Percentiles rank a stretch among this genome's conserved stretches.
These are phyloP conservation scores for Sporopachydermia cereana DNA, from an alignment of 1,139 yeast genomes.

Conservation along the genomic window DNA sequence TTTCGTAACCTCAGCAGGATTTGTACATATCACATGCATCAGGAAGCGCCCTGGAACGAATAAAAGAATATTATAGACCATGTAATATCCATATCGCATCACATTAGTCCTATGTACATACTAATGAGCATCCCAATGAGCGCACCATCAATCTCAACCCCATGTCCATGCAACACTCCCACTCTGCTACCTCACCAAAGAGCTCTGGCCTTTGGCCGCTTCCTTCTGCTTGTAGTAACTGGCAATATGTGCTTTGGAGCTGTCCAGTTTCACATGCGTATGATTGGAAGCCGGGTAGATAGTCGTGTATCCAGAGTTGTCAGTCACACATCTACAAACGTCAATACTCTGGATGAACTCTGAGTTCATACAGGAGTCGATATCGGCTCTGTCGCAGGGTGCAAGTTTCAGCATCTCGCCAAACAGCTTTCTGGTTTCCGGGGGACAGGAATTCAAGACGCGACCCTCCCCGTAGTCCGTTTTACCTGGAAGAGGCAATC, in stretches of 20 bases:
- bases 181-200: too few species aligned
- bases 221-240: background rate
- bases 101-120: too few species aligned
- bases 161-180: too few species aligned
- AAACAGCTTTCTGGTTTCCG: constrained; percentile 13
- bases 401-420: constrained; percentile 24
- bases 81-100: too few species aligned
- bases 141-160: too few species aligned
- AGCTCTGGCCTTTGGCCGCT: too few species aligned
- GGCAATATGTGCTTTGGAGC: constrained; percentile 6
- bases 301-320: background rate
- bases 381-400: constrained; percentile 16
- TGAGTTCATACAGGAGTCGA: constrained; percentile 1
- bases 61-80: too few species aligned
- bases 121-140: too few species aligned
- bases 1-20: too few species aligned
- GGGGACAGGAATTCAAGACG: constrained; percentile 2
- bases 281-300: constrained; percentile 1
- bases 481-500: background rate
- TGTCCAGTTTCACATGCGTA: constrained; percentile 5
- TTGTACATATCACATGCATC: too few species aligned
- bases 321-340: background rate
- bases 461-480: constrained; percentile 4
- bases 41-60: too few species aligned
- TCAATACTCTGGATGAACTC: constrained; percentile 3